Evolutionary conservation across 164 flowering plant species (phyloP).

Genomic region (Aristolochia californica): DNA sequence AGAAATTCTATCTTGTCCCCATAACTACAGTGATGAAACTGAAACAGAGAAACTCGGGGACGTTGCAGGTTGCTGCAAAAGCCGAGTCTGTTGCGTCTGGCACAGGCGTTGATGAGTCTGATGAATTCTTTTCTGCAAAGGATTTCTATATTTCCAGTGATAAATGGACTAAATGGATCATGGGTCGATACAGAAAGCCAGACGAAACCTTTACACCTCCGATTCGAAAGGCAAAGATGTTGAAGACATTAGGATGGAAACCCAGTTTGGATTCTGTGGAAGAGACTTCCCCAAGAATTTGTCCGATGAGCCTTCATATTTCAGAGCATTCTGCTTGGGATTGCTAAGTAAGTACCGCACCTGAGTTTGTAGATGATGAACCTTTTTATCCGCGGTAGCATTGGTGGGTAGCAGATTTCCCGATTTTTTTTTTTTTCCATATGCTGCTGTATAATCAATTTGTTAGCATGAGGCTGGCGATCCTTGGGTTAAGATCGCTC

Average conservation of each 20-base stretch:
- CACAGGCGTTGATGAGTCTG: conserved; percentile 14
- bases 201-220: conserved; percentile 46
- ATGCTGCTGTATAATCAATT: too few species aligned
- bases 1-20: conserved; percentile 41
- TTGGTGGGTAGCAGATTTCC: too few species aligned
- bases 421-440: too few species aligned
- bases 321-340: too few species aligned
- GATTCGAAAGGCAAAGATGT: conserved; percentile 23
- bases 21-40: conserved; percentile 34
- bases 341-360: too few species aligned
- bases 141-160: conserved; percentile 32
- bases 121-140: conserved; percentile 29
- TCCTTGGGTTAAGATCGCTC: too few species aligned
- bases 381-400: too few species aligned
- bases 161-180: conserved; percentile 14
- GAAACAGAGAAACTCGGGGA: conserved; percentile 24
- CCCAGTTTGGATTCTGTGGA: conserved; percentile 46
- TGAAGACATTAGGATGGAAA: conserved; percentile 35
- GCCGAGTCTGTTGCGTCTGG: conserved; percentile 2
- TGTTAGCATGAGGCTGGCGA: too few species aligned
- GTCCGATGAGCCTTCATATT: too few species aligned
- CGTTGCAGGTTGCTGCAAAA: conserved; percentile 5
- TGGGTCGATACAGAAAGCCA: conserved; percentile 6
- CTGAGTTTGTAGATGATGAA: too few species aligned
- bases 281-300: conserved; percentile 45